These are phyloP conservation scores for Monosporozyma servazzii DNA, from an alignment of 805 yeast species.

Conservation along the genomic window DNA sequence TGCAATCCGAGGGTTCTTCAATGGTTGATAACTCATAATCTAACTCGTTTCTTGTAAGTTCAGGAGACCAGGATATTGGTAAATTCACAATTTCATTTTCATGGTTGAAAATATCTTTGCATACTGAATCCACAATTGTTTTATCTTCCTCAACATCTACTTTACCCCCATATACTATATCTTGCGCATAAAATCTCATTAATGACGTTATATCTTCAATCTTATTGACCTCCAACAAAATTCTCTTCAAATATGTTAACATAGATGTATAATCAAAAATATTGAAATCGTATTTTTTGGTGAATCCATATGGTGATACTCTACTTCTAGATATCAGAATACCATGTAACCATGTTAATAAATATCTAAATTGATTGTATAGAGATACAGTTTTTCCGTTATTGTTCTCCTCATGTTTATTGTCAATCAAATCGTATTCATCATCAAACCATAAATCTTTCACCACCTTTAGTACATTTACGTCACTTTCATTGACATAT, in stretches of 20 bases:
- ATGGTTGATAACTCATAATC: background rate
- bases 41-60: background rate
- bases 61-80: background rate
- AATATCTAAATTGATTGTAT: slow-evolving; percentile 37
- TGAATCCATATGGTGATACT: slow-evolving; percentile 56
- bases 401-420: slow-evolving; percentile 26
- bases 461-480: slow-evolving; percentile 34
- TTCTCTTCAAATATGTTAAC: slow-evolving; percentile 32
- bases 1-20: slow-evolving; percentile 1
- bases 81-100: background rate
- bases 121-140: slow-evolving; percentile 11
- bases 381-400: background rate
- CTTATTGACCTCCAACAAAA: background rate
- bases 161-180: slow-evolving; percentile 38
- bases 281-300: slow-evolving; percentile 55
- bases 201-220: background rate
- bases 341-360: slow-evolving; percentile 65
- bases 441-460: slow-evolving; percentile 10
- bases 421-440: background rate
- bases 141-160: slow-evolving; percentile 37
- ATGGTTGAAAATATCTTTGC: slow-evolving; percentile 7
- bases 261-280: slow-evolving; percentile 60
- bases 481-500: slow-evolving; percentile 51
- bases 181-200: slow-evolving; percentile 4
- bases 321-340: slow-evolving; percentile 49